A percentile compares a stretch with the other conserved stretches of the same genome.
Conservation (phyloP, 305 asterid species). For the Fraxinus velutina region DNA sequence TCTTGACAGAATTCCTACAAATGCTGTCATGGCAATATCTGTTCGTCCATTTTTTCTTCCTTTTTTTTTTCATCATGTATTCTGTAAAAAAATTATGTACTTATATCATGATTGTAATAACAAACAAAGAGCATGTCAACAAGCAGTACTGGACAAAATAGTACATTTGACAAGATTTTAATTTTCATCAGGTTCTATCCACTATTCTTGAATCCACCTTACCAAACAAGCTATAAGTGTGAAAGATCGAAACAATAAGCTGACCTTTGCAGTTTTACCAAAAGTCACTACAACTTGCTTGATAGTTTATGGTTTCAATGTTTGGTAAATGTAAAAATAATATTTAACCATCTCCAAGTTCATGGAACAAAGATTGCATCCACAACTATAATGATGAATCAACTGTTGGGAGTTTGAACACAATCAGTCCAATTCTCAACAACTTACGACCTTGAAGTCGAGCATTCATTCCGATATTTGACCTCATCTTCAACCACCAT, state of each 20-base stretch:
- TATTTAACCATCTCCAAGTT: neutral
- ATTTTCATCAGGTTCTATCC: neutral
- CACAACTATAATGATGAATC: neutral
- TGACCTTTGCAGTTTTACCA: neutral
- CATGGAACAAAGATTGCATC: neutral
- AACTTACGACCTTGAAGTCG: conserved; percentile 18
- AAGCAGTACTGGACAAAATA: neutral
- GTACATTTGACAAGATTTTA: neutral
- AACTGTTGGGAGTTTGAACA: neutral
- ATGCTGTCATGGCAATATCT: neutral
- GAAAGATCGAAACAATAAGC: neutral
- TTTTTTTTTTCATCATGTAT: neutral
- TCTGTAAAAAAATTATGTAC: too few species aligned
- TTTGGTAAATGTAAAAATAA: neutral
- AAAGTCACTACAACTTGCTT: neutral
- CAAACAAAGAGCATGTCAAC: neutral
- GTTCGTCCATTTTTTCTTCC: neutral
- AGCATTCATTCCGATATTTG: conserved; percentile 35
- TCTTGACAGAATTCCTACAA: neutral
- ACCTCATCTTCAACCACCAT: conserved; percentile 65
- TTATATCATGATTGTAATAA: neutral
- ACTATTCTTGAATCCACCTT: neutral
- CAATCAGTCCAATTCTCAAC: neutral
- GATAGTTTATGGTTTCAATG: neutral
- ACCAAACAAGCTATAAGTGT: neutral